phyloP scores from a whole-genome alignment of 306 rosid genomes.

The Quercus suber region DNA sequence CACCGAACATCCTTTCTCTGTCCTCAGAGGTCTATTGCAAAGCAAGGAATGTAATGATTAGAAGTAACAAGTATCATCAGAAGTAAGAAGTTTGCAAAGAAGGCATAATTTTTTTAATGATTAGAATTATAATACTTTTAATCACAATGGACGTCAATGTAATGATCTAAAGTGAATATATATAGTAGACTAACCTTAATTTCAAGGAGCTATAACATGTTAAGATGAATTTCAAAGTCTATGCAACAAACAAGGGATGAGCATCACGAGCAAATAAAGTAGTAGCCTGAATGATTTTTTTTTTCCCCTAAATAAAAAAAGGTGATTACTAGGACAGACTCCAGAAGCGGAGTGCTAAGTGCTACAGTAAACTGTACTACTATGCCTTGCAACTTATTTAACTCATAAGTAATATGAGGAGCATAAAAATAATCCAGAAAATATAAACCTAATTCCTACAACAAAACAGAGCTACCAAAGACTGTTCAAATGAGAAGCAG shows the following conservation, averaged over 20 bases:
- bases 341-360: not conserved
- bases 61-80: too few relatives aligned
- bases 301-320: too few relatives aligned
- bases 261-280: not conserved
- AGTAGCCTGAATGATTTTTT: not conserved
- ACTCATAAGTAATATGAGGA: too few relatives aligned
- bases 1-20: conserved; percentile 71
- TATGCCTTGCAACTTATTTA: too few relatives aligned
- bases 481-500: too few relatives aligned
- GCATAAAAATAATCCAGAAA: not conserved
- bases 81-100: too few relatives aligned
- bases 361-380: not conserved
- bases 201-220: not conserved
- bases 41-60: conserved; percentile 53
- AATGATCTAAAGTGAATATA: not conserved
- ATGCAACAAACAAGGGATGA: not conserved
- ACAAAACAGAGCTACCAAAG: too few relatives aligned
- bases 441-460: too few relatives aligned
- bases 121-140: not conserved
- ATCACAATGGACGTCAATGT: not conserved
- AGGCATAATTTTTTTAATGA: too few relatives aligned
- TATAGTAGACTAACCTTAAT: not conserved
- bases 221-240: not conserved
- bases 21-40: conserved; percentile 74
- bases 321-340: too few relatives aligned